Percentiles rank a stretch among this genome's conserved stretches.
These are phyloP conservation scores for Fusarium penzigii DNA, from an alignment of 2,329 filamentous ascomycete species.

Conservation along the genomic window DNA sequence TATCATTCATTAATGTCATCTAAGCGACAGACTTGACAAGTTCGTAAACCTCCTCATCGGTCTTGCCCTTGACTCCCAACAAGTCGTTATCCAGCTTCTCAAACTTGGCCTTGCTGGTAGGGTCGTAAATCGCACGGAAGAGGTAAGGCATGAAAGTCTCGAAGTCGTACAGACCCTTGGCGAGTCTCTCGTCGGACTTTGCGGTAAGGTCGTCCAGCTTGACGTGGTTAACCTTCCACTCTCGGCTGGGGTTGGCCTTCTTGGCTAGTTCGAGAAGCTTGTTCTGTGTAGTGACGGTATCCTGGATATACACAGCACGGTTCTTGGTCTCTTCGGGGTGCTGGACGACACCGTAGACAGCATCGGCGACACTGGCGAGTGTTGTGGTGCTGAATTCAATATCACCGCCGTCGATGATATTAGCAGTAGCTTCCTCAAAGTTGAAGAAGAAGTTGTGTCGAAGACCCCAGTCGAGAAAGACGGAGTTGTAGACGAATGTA, in stretches of 20 bases:
- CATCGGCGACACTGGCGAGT: slow-evolving; percentile 47
- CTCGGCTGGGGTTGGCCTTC: slow-evolving; percentile 45
- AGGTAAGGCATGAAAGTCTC: slow-evolving; percentile 37
- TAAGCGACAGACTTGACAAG: slow-evolving; percentile 24
- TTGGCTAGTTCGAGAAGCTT: slow-evolving; percentile 48
- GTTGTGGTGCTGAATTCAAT: slow-evolving; percentile 48
- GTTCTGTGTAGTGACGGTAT: slow-evolving; percentile 47
- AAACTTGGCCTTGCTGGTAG: slow-evolving; percentile 35
- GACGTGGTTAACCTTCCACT: slow-evolving; percentile 46
- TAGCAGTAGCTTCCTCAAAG: slow-evolving; percentile 36
- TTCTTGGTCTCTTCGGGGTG: slow-evolving; percentile 57
- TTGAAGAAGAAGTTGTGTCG: slow-evolving; percentile 46
- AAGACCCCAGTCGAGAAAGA: slow-evolving; percentile 61
- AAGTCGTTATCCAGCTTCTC: slow-evolving; percentile 45
- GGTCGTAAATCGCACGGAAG: slow-evolving; percentile 32
- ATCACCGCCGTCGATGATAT: slow-evolving; percentile 53
- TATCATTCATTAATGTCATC: background rate
- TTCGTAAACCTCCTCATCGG: slow-evolving; percentile 41
- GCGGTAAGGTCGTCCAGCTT: slow-evolving; percentile 31
- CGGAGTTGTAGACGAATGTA: slow-evolving; percentile 53
- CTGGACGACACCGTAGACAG: slow-evolving; percentile 49
- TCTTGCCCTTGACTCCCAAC: slow-evolving; percentile 44
- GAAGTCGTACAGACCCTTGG: slow-evolving; percentile 30
- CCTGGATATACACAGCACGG: slow-evolving; percentile 46
- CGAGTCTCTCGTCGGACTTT: slow-evolving; percentile 31